Conservation (phyloP, 345 rosid genomes). For the Citrus australasica region DNA sequence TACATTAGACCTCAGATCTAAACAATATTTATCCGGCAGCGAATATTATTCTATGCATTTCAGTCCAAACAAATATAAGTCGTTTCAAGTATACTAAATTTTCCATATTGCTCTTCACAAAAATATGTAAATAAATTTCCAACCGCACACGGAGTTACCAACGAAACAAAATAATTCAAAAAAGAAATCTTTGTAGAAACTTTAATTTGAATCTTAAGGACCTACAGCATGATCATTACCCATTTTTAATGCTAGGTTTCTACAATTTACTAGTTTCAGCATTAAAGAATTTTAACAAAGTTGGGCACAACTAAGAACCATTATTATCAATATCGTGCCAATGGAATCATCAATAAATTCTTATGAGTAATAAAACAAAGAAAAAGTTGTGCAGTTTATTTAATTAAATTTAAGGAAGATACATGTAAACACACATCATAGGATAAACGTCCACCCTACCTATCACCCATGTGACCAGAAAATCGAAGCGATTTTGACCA, state of each 20-base stretch:
- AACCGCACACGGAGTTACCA: no score
- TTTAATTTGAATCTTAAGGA: not conserved
- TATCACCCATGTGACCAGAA: conserved; percentile 81
- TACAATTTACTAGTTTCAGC: not conserved
- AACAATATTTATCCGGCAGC: not conserved
- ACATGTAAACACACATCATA: not conserved
- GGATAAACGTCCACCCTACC: conserved; percentile 32
- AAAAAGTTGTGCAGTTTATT: not conserved
- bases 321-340: not conserved
- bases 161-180: no score
- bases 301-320: not conserved
- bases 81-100: not conserved
- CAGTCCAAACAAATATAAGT: not conserved
- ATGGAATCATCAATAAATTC: not conserved
- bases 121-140: no score
- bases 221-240: not conserved
- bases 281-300: not conserved
- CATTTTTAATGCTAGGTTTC: not conserved
- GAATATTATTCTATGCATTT: not conserved
- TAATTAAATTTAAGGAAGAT: not conserved
- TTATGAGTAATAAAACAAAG: not conserved
- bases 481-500: conserved; percentile 94
- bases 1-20: not conserved
- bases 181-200: not conserved
- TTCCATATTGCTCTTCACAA: not conserved